Evolutionary conservation across 495 filamentous ascomycete genomes (phyloP), one percentile per base, ranked within the genome.

Genomic region (Aspergillus kassunensis): DNA sequence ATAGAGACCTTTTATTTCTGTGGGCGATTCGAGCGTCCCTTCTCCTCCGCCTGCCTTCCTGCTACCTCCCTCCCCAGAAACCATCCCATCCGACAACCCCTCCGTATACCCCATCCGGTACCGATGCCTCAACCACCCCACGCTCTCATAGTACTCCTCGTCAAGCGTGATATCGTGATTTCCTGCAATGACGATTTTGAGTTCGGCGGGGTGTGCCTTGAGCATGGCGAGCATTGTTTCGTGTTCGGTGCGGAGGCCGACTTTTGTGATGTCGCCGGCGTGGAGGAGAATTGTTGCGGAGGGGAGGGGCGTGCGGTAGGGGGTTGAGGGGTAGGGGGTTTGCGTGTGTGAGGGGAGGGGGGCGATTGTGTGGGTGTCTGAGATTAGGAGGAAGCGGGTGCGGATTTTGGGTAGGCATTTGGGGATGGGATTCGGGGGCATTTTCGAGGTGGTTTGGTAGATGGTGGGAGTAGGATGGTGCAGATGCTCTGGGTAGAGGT

Each of bases 101-200:
- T n/a, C n/a, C n/a, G n/a, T n/a, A 24, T 16, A n/a, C 3, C 1
- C 13, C 15, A 10, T 24, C 6, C 41, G 47, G 10, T 56, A 65
- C 4, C 60, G 57, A 48, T 76, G 73, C 6, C 70, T 59, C 18
- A 21, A 37, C 39, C 67, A 62, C 9, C 73, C 73, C 13, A 57
- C 51, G 3, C 24, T 37, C 5, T 57, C 45, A 55, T 79, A 82
- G 56, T 75, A 77, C 3, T 76, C 65, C 23, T 66, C 64, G 60
- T 93, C 87, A 3, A 91, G 78, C 0, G 80, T 80, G 49, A 87
- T 78, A 61, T 92, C 88, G 66, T 91, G 89, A 63, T 92, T 91
- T 0, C 89, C 89, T 1, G 89, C 81, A 44, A 95, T 90, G 29
- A 91, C 81, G 30, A 95, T 68, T 53, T 91, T 95, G 6, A 91